Percentiles rank a stretch among this genome's conserved stretches.
These are phyloP conservation scores for Aspergillus puulaauensis DNA, from an alignment of 2,329 filamentous ascomycete species.

Conservation along the genomic window DNA sequence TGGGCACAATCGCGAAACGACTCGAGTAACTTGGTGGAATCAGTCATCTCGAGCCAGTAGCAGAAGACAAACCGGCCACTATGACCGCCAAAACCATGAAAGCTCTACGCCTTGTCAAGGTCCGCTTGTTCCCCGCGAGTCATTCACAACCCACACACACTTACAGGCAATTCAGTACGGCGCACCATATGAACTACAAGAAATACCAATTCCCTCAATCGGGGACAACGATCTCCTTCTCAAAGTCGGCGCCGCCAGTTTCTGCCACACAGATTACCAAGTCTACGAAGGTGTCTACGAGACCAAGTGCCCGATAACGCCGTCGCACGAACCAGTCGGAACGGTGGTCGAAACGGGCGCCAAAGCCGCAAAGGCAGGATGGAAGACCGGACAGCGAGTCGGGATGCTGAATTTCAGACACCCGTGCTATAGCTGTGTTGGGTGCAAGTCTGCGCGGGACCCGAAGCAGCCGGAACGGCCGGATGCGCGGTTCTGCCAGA, in stretches of 20 bases:
- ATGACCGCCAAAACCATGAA: background rate
- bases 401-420: conserved; percentile 15
- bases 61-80: background rate
- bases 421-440: conserved; percentile 4
- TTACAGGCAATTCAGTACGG: background rate
- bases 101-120: background rate
- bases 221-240: conserved; percentile 9
- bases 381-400: conserved; percentile 8
- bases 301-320: conserved; percentile 5
- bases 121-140: background rate
- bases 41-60: background rate
- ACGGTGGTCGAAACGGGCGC: conserved; percentile 2
- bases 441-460: background rate
- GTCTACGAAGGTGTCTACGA: conserved; percentile 11
- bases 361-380: background rate
- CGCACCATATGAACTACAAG: background rate
- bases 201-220: background rate
- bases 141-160: background rate
- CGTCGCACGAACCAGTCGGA: conserved; percentile 12
- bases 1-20: background rate
- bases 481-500: conserved; percentile 10
- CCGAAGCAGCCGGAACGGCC: background rate
- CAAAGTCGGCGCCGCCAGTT: conserved; percentile 11
- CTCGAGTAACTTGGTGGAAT: background rate
- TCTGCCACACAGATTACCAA: conserved; percentile 17